These are phyloP conservation scores for Pythium volutum DNA, from an alignment of 352 stramenopile species.

Conservation along the genomic window DNA sequence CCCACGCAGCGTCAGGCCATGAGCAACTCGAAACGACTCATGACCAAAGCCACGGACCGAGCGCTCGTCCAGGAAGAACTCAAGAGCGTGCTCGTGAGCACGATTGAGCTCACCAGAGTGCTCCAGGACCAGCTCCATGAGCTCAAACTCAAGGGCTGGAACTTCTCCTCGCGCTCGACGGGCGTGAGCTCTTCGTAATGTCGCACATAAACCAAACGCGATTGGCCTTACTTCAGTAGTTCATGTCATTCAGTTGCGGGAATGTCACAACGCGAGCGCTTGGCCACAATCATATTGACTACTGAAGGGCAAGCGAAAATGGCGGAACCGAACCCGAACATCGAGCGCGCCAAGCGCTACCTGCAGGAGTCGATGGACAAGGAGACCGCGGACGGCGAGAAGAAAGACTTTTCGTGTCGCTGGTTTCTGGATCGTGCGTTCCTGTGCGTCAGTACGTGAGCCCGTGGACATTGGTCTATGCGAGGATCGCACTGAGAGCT, in stretches of 20 bases:
- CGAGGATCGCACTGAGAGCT: background rate
- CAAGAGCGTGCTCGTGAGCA: conserved; percentile 53
- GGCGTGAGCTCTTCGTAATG: conserved; percentile 1
- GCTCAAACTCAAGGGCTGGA: conserved; percentile 79
- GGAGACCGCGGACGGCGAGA: conserved; percentile 33
- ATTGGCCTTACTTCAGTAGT: conserved; percentile 8
- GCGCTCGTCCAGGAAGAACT: conserved; percentile 71
- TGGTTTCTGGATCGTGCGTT: conserved; percentile 82
- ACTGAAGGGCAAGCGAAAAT: conserved; percentile 8
- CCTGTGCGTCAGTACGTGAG: conserved; percentile 79
- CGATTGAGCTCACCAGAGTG: conserved; percentile 67
- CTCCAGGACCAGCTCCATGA: conserved; percentile 75
- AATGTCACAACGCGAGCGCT: conserved; percentile 3
- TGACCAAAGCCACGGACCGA: conserved; percentile 39
- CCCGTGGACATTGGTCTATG: background rate
- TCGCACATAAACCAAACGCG: background rate
- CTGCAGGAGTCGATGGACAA: conserved; percentile 41
- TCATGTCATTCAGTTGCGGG: conserved; percentile 10
- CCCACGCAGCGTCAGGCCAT: background rate
- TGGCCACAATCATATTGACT: background rate
- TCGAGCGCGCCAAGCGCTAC: conserved; percentile 61
- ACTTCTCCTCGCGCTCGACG: conserved; percentile 35
- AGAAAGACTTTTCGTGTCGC: conserved; percentile 57
- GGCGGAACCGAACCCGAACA: conserved; percentile 32
- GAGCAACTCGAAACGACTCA: conserved; percentile 19